Base-by-base conservation (phyloP, 1,284 basidiomycete species). In the Marasmius sp. region DNA sequence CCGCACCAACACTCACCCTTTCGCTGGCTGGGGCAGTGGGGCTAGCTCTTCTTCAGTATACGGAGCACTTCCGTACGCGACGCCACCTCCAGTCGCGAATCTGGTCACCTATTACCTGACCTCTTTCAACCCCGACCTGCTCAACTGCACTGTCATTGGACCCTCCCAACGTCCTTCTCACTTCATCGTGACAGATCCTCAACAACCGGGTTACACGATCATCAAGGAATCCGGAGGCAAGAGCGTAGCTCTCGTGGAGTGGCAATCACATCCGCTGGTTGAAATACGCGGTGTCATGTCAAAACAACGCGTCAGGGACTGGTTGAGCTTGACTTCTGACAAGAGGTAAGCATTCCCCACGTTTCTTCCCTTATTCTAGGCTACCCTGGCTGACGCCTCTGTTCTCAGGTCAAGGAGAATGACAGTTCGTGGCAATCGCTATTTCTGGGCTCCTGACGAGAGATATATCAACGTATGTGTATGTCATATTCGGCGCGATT, bases 51-150 rank as follows among this genome's bases (percentile, higher is more conserved):
- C 84, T 54, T 86, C 86, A 43, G 72, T 86, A 55, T 84, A 82
- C 65, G 85, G 85, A 16, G 85, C 86, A 1, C 79, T 87, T n/a
- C 86, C 86, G 14, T 85, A 85, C 62, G 79, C 81, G 0, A 64
- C 68, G 12, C 59, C 71, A 3, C 48, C 68, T 4, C 59, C 62
- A 62, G 68, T 54, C 7, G 12, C 61, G 66, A 38, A 62, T 56
- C 54, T 69, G 67, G 27, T 79, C 64, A 77, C 77, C 8, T 80
- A 82, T 71, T 74, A 76, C 33, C 81, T 85, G 72, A 77, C 76
- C 33, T 73, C 79, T 36, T 75, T 80, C 67, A 79, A 74, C 52
- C 75, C 75, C 3, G 76, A 77, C 27, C 75, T 85, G n/a, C 69
- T 84, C 36, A 81, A 85, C 66, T 84, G 78, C 64, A 74, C 66